phyloP scores from a whole-genome alignment of 306 rosid genomes.

The Sindora glabra region DNA sequence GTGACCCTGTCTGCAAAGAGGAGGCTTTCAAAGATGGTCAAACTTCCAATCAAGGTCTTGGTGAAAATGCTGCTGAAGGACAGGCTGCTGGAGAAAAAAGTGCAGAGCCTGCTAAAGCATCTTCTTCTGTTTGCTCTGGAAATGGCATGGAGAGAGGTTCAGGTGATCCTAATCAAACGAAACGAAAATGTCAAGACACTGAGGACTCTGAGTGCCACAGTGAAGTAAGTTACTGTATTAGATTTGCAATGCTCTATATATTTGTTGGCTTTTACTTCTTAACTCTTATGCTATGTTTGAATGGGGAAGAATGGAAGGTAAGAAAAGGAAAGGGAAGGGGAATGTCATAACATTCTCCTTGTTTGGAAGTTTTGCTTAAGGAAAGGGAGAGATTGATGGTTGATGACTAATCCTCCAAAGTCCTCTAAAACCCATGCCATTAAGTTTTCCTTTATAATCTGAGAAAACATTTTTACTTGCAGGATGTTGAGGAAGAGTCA shows the following conservation, averaged over 20 bases:
- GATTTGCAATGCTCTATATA: constrained; percentile 1
- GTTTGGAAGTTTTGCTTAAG: too few relatives aligned
- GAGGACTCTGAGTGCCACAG: constrained; percentile 84
- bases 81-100: constrained; percentile 33
- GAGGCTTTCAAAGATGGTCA: constrained; percentile 36
- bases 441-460: constrained; percentile 18
- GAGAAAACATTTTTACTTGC: constrained; percentile 26
- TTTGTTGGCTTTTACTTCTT: constrained; percentile 9
- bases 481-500: constrained; percentile 76
- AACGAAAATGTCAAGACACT: constrained; percentile 51
- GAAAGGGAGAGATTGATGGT: too few relatives aligned
- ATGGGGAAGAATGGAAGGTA: too few relatives aligned
- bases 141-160: constrained; percentile 50
- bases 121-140: constrained; percentile 78
- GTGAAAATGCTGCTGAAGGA: constrained; percentile 32
- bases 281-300: neutral
- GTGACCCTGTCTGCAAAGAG: constrained; percentile 37
- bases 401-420: too few relatives aligned
- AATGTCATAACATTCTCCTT: too few relatives aligned
- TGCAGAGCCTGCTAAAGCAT: constrained; percentile 43
- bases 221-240: constrained; percentile 55
- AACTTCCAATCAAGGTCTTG: constrained; percentile 27
- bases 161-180: constrained; percentile 30
- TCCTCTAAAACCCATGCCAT: too few relatives aligned
- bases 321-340: too few relatives aligned